Base-by-base conservation (phyloP, 495 filamentous ascomycete species). In the Neohortaea acidophila region DNA sequence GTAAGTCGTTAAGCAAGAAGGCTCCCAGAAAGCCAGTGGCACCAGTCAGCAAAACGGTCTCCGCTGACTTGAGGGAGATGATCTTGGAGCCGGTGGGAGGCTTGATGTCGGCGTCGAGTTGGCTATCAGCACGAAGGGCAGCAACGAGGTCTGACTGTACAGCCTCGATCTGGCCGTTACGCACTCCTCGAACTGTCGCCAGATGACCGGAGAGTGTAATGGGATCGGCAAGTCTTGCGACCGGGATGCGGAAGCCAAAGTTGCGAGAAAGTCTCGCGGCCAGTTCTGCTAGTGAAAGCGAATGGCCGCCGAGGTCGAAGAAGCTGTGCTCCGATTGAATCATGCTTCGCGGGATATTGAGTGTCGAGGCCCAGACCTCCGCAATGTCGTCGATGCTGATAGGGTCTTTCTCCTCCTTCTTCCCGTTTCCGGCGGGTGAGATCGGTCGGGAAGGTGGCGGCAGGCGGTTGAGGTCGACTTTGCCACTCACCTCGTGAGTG, bases 11-110 rank as follows among this genome's bases (percentile, higher is more conserved):
- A 7, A 94, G 65, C 17, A 94, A 68, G 45, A 81, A 86, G 0
- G 80, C 73, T 19, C 89, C 89, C 6, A 94, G 57, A 63, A 94
- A 96, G 7, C 87, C 87, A 22, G 89, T 94, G 0, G 79, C 84
- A 25, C 87, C 89, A 13, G 89, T 94, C 6, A 94, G 64, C 53
- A 96, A 77, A n/a, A 87, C 63, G 0, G 76, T 75, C n/a, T 70
- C 54, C 0, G 74, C 76, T 13, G 68, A 57, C 19, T 65, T 64
- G 24, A 79, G 52, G 0, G 69, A 62, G 24, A 61, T 62, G 30
- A 73, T 59, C n/a, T 57, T 60, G 2, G 60, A 48, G 17, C 63
- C 57, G 0, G 48, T 7, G 39, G 2, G 51, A 41, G 72, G 65
- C 36, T 59, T 57, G 42, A 79, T 73, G 6, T 75, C 70, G 8